Conservation (phyloP, 2,329 filamentous ascomycete genomes). For the Fusarium abutilonis region DNA sequence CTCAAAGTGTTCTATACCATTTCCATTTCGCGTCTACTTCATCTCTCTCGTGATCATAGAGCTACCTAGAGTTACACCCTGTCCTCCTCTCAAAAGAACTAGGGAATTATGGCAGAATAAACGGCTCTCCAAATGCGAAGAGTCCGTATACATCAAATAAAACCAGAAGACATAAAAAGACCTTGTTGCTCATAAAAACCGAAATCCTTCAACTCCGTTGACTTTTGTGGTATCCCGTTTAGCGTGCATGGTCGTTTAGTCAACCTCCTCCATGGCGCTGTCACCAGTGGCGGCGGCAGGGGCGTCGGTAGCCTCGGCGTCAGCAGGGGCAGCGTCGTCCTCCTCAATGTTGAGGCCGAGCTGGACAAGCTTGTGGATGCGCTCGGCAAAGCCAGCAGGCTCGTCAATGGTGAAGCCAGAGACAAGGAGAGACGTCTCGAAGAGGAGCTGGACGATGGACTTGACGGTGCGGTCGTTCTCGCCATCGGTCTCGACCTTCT, state of each 20-base stretch:
- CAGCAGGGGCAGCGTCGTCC: constrained; percentile 76
- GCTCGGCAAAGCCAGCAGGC: constrained; percentile 96
- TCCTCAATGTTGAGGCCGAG: constrained; percentile 98
- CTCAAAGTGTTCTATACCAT: constrained; percentile 42
- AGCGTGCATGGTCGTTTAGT: constrained; percentile 68
- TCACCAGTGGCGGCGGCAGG: constrained; percentile 71
- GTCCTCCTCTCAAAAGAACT: constrained; percentile 29
- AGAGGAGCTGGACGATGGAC: constrained; percentile 97
- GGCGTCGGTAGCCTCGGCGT: constrained; percentile 66
- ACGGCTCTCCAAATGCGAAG: constrained; percentile 41
- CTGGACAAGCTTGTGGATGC: constrained; percentile 99
- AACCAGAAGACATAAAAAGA: constrained; percentile 49
- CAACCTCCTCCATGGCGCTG: constrained; percentile 99
- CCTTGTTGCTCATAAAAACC: constrained; percentile 48
- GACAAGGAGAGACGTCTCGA: constrained; percentile 97
- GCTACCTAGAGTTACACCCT: constrained; percentile 56
- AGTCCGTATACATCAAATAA: constrained; percentile 38
- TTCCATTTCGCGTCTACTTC: constrained; percentile 53
- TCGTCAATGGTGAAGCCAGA: constrained; percentile 99
- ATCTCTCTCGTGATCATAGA: constrained; percentile 55
- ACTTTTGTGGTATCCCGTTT: constrained; percentile 54
- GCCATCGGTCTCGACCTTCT: constrained; percentile 96
- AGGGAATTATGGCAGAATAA: constrained; percentile 50
- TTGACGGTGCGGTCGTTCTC: constrained; percentile 99
- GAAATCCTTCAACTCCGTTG: constrained; percentile 56